Percentiles rank a stretch among this genome's conserved stretches.
Conservation (phyloP, 495 filamentous ascomycete genomes). For the Viridothelium virens region DNA sequence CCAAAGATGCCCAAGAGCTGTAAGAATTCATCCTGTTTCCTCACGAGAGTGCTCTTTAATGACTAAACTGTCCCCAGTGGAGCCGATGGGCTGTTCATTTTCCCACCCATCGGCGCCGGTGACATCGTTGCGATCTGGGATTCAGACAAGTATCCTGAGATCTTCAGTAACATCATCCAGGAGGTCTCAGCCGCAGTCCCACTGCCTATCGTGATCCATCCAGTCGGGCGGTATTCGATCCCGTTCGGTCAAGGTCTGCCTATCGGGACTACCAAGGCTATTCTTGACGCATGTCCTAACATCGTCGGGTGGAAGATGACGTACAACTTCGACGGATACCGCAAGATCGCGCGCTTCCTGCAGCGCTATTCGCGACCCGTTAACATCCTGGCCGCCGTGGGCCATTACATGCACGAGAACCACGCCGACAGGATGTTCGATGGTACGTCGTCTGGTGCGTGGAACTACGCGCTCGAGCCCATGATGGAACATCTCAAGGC, state of each 20-base stretch:
- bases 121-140: background rate
- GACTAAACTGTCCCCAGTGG: background rate
- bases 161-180: background rate
- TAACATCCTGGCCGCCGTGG: background rate
- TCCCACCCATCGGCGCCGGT: background rate
- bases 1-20: background rate
- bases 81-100: background rate
- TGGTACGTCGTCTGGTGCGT: background rate
- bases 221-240: background rate
- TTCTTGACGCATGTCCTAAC: background rate
- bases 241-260: background rate
- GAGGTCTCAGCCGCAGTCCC: background rate
- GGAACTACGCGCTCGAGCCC: background rate
- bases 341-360: background rate
- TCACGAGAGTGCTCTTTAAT: background rate
- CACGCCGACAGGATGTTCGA: background rate
- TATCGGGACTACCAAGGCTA: background rate
- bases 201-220: background rate
- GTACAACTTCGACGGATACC: background rate
- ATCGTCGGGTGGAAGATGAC: background rate
- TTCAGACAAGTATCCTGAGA: background rate
- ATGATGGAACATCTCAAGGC: slow-evolving; percentile 1
- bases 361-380: background rate
- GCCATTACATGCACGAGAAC: background rate
- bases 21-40: background rate